Evolutionary conservation across 2,329 filamentous ascomycete genomes (phyloP).

Genomic region (Cladobotryum mycophilum): DNA sequence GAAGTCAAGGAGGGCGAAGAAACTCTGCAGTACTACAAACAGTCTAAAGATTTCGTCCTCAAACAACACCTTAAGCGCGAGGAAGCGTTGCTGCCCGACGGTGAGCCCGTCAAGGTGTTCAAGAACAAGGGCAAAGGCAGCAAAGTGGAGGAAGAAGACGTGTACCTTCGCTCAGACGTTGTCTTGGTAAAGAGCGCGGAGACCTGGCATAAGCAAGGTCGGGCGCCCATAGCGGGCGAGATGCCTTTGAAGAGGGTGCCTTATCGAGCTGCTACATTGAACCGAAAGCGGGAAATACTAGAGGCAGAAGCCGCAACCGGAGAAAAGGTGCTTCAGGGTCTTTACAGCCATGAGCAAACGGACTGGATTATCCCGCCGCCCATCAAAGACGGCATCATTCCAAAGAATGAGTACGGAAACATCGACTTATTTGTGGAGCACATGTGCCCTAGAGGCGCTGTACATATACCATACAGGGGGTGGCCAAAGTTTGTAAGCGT

Average conservation of each 20-base stretch:
- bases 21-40: constrained; percentile 83
- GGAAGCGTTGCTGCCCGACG: constrained; percentile 69
- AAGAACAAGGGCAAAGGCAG: constrained; percentile 67
- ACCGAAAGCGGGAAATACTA: constrained; percentile 81
- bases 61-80: constrained; percentile 84
- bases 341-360: constrained; percentile 80
- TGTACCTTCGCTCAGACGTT: constrained; percentile 74
- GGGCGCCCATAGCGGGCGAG: constrained; percentile 64
- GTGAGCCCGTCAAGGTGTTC: constrained; percentile 69
- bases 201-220: constrained; percentile 96
- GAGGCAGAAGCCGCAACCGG: constrained; percentile 75
- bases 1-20: constrained; percentile 68
- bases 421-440: constrained; percentile 92
- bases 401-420: constrained; percentile 91
- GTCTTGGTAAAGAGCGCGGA: constrained; percentile 84
- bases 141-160: constrained; percentile 68
- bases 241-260: constrained; percentile 80
- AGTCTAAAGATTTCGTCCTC: constrained; percentile 77
- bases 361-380: constrained; percentile 92
- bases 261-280: constrained; percentile 83
- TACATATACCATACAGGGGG: constrained; percentile 74
- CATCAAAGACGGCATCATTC: constrained; percentile 77
- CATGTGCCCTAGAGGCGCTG: constrained; percentile 81
- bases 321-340: constrained; percentile 75
- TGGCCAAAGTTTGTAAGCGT: constrained; percentile 73